A percentile compares a stretch with the other conserved stretches of the same genome.
phyloP scores from a whole-genome alignment of 192 early-diverging fungal genomes.

The Umbelopsis vinacea region DNA sequence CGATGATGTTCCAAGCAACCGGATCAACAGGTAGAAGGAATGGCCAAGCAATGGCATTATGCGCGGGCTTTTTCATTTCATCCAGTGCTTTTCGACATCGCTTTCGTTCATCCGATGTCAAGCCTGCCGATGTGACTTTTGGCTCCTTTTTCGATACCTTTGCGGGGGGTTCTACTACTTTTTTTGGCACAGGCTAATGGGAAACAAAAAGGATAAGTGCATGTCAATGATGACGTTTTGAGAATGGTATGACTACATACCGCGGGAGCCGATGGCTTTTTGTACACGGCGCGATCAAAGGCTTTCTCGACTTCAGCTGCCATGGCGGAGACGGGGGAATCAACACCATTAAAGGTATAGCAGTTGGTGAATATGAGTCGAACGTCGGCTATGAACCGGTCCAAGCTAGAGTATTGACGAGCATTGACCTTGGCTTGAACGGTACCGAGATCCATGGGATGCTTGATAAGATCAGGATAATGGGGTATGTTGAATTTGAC shows the following conservation, averaged over 20 bases:
- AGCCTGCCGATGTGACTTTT: not conserved
- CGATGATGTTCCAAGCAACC: slow-evolving; percentile 75
- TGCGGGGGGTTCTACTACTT: not conserved
- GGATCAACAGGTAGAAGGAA: slow-evolving; percentile 88
- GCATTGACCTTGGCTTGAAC: slow-evolving; percentile 49
- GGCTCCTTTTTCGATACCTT: not conserved
- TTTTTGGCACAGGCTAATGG: no score
- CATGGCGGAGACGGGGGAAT: slow-evolving; percentile 65
- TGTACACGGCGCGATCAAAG: slow-evolving; percentile 64
- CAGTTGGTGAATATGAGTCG: slow-evolving; percentile 80
- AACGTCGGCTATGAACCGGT: slow-evolving; percentile 54
- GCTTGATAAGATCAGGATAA: slow-evolving; percentile 71
- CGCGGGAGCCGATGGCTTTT: slow-evolving; percentile 60
- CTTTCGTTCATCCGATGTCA: slow-evolving; percentile 30
- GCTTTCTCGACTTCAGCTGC: slow-evolving; percentile 66
- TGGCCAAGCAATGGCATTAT: slow-evolving; percentile 40
- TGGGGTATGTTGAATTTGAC: slow-evolving; percentile 66
- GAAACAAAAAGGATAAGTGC: slow-evolving; percentile 1
- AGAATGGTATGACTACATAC: slow-evolving; percentile 36
- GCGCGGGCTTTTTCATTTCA: slow-evolving; percentile 32
- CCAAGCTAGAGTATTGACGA: slow-evolving; percentile 41
- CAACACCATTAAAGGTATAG: slow-evolving; percentile 75
- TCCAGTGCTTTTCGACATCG: slow-evolving; percentile 27
- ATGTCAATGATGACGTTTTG: not conserved
- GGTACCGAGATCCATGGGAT: slow-evolving; percentile 76